Conservation (phyloP, 495 filamentous ascomycete genomes). For the Hypoxylon cercidicola region DNA sequence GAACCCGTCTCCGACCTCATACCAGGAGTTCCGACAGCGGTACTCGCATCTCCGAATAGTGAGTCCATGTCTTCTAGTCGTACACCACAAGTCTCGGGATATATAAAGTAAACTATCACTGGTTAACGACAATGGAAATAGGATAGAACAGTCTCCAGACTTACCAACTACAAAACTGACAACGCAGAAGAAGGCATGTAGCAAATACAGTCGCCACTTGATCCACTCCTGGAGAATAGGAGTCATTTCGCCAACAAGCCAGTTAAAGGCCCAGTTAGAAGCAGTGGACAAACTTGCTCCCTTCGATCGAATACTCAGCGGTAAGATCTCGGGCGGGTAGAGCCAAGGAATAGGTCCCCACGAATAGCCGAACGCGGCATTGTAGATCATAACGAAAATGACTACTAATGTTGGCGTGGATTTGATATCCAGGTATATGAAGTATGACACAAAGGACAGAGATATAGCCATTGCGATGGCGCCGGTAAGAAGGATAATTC, state of each 20-base stretch:
- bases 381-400: conserved; percentile 96
- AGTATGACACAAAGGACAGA: conserved; percentile 93
- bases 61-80: conserved; percentile 95
- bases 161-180: conserved; percentile 95
- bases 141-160: conserved; percentile 46
- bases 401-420: conserved; percentile 87
- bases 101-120: conserved; percentile 87
- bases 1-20: conserved; percentile 74
- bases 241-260: conserved; percentile 94
- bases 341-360: conserved; percentile 99
- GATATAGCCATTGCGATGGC: conserved; percentile 91
- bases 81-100: conserved; percentile 95
- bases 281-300: conserved; percentile 97
- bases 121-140: conserved; percentile 31
- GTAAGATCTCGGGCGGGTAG: conserved; percentile 96
- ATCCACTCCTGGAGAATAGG: conserved; percentile 91
- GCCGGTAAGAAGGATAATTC: conserved; percentile 88
- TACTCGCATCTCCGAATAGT: conserved; percentile 89
- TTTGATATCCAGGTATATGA: conserved; percentile 84
- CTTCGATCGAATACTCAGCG: conserved; percentile 96
- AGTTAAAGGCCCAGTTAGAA: conserved; percentile 98
- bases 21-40: conserved; percentile 65
- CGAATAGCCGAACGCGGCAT: conserved; percentile 97
- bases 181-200: conserved; percentile 98
- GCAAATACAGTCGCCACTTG: conserved; percentile 89